phyloP scores from a whole-genome alignment of 495 filamentous ascomycete genomes.

The Rostrohypoxylon terebratum region DNA sequence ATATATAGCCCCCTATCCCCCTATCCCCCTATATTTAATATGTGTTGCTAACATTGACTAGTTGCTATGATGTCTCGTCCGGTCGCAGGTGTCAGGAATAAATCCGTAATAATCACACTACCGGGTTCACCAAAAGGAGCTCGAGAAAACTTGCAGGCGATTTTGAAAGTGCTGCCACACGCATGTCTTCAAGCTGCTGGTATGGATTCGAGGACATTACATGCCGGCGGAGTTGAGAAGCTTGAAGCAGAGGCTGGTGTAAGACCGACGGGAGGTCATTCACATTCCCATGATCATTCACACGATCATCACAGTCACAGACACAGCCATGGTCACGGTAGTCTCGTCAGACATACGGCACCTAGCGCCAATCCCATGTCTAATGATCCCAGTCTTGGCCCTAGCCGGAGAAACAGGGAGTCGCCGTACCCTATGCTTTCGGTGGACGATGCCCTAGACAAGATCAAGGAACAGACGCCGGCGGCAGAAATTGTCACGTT shows the following conservation, averaged over 20 bases:
- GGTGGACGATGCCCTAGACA: slow-evolving; percentile 80
- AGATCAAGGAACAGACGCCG: slow-evolving; percentile 78
- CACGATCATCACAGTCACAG: slow-evolving; percentile 61
- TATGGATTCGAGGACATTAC: slow-evolving; percentile 80
- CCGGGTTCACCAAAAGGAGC: slow-evolving; percentile 98
- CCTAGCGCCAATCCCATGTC: slow-evolving; percentile 71
- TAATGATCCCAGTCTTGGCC: slow-evolving; percentile 84
- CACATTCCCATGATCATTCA: slow-evolving; percentile 39
- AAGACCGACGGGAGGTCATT: slow-evolving; percentile 34
- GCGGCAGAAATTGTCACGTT: slow-evolving; percentile 63
- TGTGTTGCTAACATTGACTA: slow-evolving; percentile 48
- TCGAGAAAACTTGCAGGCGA: slow-evolving; percentile 89
- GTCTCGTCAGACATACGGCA: slow-evolving; percentile 77
- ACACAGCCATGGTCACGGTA: slow-evolving; percentile 73
- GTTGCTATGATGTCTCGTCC: slow-evolving; percentile 98
- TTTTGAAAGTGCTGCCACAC: slow-evolving; percentile 92
- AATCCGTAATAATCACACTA: slow-evolving; percentile 87
- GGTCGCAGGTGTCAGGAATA: slow-evolving; percentile 87
- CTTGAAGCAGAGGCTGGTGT: slow-evolving; percentile 88
- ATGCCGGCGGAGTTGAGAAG: slow-evolving; percentile 82
- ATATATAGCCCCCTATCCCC: neutral
- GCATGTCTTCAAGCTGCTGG: slow-evolving; percentile 91
- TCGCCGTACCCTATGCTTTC: slow-evolving; percentile 95
- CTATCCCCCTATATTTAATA: neutral
- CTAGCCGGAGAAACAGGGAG: slow-evolving; percentile 78